Evolutionary conservation across 2,329 filamentous ascomycete genomes (phyloP).

Genomic region (Albophoma yamanashiensis): DNA sequence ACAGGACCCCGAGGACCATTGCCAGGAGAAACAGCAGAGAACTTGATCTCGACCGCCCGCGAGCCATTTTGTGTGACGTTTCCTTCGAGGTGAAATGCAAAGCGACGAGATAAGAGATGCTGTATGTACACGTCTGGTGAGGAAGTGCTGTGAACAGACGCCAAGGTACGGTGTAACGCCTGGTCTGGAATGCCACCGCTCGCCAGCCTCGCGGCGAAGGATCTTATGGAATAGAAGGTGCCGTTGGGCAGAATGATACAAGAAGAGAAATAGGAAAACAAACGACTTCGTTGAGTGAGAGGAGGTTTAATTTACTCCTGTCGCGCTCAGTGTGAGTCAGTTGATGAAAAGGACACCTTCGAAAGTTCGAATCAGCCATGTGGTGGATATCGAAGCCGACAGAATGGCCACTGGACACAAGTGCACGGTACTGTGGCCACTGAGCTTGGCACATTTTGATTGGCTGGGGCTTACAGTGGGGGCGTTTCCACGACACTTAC

Average conservation of each 20-base stretch:
- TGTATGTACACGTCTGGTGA: neutral
- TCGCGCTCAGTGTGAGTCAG: neutral
- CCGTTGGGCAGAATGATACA: neutral
- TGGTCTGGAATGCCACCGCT: neutral
- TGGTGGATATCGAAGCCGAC: neutral
- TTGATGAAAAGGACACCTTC: neutral
- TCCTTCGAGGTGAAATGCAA: neutral
- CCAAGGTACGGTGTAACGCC: neutral
- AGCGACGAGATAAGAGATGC: neutral
- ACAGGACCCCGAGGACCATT: constrained; percentile 15
- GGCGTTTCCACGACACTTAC: constrained; percentile 2
- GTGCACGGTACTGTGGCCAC: neutral
- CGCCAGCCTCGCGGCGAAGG: neutral
- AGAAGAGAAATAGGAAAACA: neutral
- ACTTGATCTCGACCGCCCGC: neutral
- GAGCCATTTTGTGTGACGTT: neutral
- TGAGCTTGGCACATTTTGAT: constrained; percentile 5
- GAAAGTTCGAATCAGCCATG: neutral
- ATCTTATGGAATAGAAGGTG: too few relatives aligned
- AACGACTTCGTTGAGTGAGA: neutral
- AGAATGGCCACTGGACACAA: neutral
- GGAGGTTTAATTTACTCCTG: neutral
- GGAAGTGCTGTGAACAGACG: neutral
- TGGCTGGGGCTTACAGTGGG: neutral
- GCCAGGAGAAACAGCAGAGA: constrained; percentile 4